phyloP scores from a whole-genome alignment of 805 yeast species.

The Yarrowia sp. region DNA sequence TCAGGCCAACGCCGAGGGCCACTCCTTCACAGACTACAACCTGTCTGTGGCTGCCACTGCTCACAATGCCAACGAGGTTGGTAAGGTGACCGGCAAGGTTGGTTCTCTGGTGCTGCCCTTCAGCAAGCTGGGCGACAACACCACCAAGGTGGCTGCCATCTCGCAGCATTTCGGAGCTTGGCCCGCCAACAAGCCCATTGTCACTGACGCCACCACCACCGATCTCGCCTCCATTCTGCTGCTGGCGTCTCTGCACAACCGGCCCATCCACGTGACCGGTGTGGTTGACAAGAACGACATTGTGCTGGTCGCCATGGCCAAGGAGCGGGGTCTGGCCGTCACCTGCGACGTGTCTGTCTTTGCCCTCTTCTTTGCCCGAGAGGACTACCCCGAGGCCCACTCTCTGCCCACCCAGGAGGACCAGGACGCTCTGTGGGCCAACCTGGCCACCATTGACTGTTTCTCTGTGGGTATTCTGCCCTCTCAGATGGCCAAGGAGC shows the following conservation, averaged over 20 bases:
- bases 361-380: constrained; percentile 66
- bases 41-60: constrained; percentile 81
- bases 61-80: constrained; percentile 57
- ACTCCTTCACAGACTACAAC: constrained; percentile 73
- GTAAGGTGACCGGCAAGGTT: constrained; percentile 60
- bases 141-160: constrained; percentile 68
- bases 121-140: constrained; percentile 56
- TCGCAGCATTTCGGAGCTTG: constrained; percentile 76
- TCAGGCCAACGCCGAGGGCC: constrained; percentile 50
- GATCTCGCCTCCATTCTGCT: constrained; percentile 89
- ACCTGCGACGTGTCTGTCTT: constrained; percentile 87
- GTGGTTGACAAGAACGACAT: constrained; percentile 79
- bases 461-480: constrained; percentile 84
- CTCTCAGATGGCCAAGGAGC: constrained; percentile 61
- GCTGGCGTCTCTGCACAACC: constrained; percentile 80
- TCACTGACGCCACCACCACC: constrained; percentile 89
- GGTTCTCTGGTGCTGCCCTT: constrained; percentile 81
- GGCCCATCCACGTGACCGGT: constrained; percentile 84
- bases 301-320: constrained; percentile 78
- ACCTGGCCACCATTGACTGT: constrained; percentile 70
- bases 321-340: constrained; percentile 73
- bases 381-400: constrained; percentile 62
- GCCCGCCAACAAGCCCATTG: constrained; percentile 79
- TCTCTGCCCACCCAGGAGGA: constrained; percentile 79
- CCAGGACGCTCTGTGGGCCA: constrained; percentile 78